Percentiles rank a stretch among this genome's conserved stretches.
Evolutionary conservation across 495 filamentous ascomycete genomes (phyloP).

Genomic region (Articulospora tetracladia): DNA sequence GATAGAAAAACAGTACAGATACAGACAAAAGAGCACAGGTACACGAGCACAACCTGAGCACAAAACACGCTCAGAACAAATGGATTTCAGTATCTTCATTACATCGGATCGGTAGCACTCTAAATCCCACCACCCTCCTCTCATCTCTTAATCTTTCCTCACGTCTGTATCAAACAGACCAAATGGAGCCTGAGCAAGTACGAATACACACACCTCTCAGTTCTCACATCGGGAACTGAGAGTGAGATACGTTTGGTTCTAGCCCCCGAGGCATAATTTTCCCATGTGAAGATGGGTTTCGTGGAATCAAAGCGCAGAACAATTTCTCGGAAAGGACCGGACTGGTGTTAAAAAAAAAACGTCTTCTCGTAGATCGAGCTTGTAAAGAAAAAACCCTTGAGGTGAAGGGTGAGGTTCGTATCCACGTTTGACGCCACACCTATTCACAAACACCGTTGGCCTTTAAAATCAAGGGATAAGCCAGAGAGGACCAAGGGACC

Average conservation of each 20-base stretch:
- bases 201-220: slow-evolving; percentile 9
- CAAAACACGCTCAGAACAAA: too few relatives aligned
- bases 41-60: too few relatives aligned
- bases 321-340: slow-evolving; percentile 39
- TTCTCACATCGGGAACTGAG: slow-evolving; percentile 7
- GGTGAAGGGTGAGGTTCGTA: slow-evolving; percentile 11
- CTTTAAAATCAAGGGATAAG: slow-evolving; percentile 17
- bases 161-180: slow-evolving; percentile 13
- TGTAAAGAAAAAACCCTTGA: slow-evolving; percentile 10
- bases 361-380: slow-evolving; percentile 22
- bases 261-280: not conserved
- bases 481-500: slow-evolving; percentile 43
- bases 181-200: not conserved
- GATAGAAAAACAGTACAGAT: too few relatives aligned
- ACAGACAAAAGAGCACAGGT: too few relatives aligned
- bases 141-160: not conserved
- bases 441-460: slow-evolving; percentile 22
- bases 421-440: slow-evolving; percentile 18
- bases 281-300: slow-evolving; percentile 18
- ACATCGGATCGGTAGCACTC: slow-evolving; percentile 3
- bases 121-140: not conserved
- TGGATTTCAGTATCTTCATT: slow-evolving; percentile 11
- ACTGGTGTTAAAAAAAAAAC: slow-evolving; percentile 29
- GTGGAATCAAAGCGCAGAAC: slow-evolving; percentile 19
- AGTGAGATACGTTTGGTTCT: not conserved